phyloP scores from a whole-genome alignment of 768 basidiomycete species.

The Podaxis sp. region DNA sequence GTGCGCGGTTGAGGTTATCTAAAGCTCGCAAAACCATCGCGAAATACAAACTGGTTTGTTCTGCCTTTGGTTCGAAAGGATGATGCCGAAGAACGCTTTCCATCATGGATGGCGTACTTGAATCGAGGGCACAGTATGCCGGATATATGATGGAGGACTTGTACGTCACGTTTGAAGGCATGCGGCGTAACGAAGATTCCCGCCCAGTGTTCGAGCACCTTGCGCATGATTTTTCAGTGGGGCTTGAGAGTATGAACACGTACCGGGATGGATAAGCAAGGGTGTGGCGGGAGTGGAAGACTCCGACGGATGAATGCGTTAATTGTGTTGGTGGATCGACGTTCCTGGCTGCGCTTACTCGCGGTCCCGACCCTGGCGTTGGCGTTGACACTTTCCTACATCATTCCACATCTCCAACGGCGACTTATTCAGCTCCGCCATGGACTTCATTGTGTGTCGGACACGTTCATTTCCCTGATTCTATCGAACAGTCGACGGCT shows the following conservation, averaged over 20 bases:
- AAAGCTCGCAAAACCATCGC: slow-evolving; percentile 29
- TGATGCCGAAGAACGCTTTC: slow-evolving; percentile 29
- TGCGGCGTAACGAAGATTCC: slow-evolving; percentile 15
- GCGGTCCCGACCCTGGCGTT: background rate
- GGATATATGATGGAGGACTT: slow-evolving; percentile 29
- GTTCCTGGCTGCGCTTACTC: background rate
- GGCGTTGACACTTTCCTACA: background rate
- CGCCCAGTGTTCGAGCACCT: slow-evolving; percentile 14
- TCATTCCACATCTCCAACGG: background rate
- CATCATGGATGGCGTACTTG: slow-evolving; percentile 50
- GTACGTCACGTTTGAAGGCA: slow-evolving; percentile 13
- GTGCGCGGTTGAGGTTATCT: slow-evolving; percentile 20
- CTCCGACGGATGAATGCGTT: background rate
- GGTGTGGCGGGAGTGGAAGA: slow-evolving; percentile 24
- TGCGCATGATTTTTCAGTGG: slow-evolving; percentile 28
- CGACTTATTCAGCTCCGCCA: background rate
- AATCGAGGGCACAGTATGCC: slow-evolving; percentile 31
- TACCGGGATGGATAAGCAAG: slow-evolving; percentile 38
- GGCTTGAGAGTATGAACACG: slow-evolving; percentile 29
- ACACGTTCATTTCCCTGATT: slow-evolving; percentile 32
- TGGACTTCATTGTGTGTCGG: slow-evolving; percentile 4
- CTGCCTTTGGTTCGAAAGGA: slow-evolving; percentile 21
- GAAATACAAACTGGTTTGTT: slow-evolving; percentile 6
- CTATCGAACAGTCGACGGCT: slow-evolving; percentile 47
- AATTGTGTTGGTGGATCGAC: slow-evolving; percentile 5